These are phyloP conservation scores for Ascochyta lentis DNA, from an alignment of 2,329 filamentous ascomycete genomes.

Conservation along the genomic window DNA sequence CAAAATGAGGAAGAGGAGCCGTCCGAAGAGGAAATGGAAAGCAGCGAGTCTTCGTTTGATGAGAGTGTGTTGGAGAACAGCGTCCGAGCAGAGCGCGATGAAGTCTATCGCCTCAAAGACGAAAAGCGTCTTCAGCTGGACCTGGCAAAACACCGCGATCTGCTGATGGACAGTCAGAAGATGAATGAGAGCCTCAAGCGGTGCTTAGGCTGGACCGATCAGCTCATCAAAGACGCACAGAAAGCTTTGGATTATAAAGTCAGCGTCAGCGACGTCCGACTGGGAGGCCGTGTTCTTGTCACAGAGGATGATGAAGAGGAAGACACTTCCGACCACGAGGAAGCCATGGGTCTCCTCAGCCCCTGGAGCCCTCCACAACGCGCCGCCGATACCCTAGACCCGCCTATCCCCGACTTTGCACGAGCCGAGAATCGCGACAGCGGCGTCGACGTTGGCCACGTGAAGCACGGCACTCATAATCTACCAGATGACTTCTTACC, in stretches of 20 bases:
- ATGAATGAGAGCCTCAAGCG: conserved; percentile 93
- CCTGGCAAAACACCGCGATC: conserved; percentile 84
- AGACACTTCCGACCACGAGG: conserved; percentile 22
- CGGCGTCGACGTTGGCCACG: conserved; percentile 44
- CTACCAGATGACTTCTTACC: conserved; percentile 26
- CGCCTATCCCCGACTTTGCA: conserved; percentile 18
- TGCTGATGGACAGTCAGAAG: conserved; percentile 88
- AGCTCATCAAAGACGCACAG: conserved; percentile 85
- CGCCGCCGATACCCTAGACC: conserved; percentile 25
- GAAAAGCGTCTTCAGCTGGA: conserved; percentile 85
- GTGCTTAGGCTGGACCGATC: conserved; percentile 88
- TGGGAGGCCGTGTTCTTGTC: conserved; percentile 80
- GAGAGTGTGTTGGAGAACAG: conserved; percentile 54
- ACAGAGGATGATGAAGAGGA: conserved; percentile 65
- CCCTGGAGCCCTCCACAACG: conserved; percentile 45
- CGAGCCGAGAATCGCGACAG: conserved; percentile 48
- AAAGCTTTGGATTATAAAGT: conserved; percentile 87
- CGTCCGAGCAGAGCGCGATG: conserved; percentile 52
- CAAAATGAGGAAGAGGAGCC: conserved; percentile 49
- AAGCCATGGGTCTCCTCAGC: conserved; percentile 43
- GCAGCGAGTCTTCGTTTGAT: conserved; percentile 59
- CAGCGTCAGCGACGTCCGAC: conserved; percentile 75
- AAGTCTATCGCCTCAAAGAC: conserved; percentile 71
- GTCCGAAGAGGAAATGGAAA: conserved; percentile 55
- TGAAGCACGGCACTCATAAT: conserved; percentile 27